These are phyloP conservation scores for Botryotinia narcissicola DNA, from an alignment of 2,329 filamentous ascomycete species.

Conservation along the genomic window DNA sequence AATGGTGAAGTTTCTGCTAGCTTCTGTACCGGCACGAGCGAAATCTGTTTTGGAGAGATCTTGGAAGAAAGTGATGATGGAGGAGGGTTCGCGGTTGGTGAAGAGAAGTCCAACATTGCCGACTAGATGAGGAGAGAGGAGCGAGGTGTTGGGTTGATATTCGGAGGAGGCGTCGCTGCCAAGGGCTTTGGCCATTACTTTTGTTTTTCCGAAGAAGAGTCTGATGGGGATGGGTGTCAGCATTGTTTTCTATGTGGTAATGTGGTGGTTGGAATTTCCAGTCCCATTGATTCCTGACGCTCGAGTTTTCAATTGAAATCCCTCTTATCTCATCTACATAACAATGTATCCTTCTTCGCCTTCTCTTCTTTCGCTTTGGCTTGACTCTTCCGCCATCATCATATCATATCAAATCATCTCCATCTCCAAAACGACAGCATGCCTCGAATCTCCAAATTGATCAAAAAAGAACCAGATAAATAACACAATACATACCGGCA, in stretches of 20 bases:
- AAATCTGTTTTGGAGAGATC: conserved; percentile 77
- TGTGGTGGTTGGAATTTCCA: background rate
- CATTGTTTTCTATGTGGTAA: background rate
- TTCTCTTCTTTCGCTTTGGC: background rate
- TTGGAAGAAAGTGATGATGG: conserved; percentile 71
- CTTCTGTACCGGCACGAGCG: conserved; percentile 78
- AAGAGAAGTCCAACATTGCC: conserved; percentile 90
- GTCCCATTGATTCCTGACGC: background rate
- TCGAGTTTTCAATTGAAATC: background rate
- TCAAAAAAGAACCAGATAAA: background rate
- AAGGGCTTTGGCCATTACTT: conserved; percentile 96
- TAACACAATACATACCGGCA: conserved; percentile 60
- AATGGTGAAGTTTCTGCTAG: conserved; percentile 73
- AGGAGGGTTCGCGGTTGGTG: conserved; percentile 69
- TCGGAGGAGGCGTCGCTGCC: conserved; percentile 76
- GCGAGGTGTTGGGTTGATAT: conserved; percentile 73
- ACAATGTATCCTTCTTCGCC: background rate
- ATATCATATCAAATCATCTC: background rate
- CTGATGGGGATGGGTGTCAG: conserved; percentile 45
- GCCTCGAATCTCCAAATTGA: background rate
- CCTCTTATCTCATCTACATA: background rate
- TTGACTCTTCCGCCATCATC: background rate
- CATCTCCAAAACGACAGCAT: background rate
- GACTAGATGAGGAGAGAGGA: conserved; percentile 65
- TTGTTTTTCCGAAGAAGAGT: conserved; percentile 98